Base-by-base conservation (phyloP, 371 early-diverging fungal genomes). In the Rhizopus microsporus region DNA sequence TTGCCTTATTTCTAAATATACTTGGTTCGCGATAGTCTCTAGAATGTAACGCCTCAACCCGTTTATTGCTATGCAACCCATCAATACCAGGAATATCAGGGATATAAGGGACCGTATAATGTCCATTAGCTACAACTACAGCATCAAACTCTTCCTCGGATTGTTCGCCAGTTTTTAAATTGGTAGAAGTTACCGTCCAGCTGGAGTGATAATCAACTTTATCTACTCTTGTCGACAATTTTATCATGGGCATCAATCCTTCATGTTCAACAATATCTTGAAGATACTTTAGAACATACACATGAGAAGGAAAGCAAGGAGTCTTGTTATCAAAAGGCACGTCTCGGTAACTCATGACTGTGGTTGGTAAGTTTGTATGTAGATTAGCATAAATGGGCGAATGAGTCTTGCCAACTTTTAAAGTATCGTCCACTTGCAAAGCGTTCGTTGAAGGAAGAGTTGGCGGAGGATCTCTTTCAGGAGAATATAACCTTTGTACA, bases 121-220 rank as follows among this genome's bases (percentile, higher is more conserved):
- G 84, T 4, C 89, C 89, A 5, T 69, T 80, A 13, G 84, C 85
- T 5, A 87, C 77, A 1, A 86, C 60, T 0, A 88, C 58, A 1
- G 82, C 85, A 63, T 88, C 87, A 60, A 76, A 84, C 12, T 46
- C 32, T 12, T 75, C 23, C 42, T 40, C 45, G 37, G 38, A 42
- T 40, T 46, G 35, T 39, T 47, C 38, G 9, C 44, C 44, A 4
- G 43, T 54, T 3, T 32, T 30, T 12, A 54, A 33, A 17, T 61
- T 51, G 8, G 61, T 56, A 12, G 54, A 30, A 16, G 54, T 48
- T 0, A 72, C 48, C 48, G 60, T 67, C 68, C 71, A 69, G 23
- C 33, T 49, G 16, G 63, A 56, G 6, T 46, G 53, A 48, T 65
- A 76, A 4, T 59, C 65, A 2, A 70, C 71, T 0, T 56, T 32